Evolutionary conservation across 2,329 filamentous ascomycete species (phyloP), one percentile per base, ranked within the genome.

Genomic region (Hypoxylon sp.): DNA sequence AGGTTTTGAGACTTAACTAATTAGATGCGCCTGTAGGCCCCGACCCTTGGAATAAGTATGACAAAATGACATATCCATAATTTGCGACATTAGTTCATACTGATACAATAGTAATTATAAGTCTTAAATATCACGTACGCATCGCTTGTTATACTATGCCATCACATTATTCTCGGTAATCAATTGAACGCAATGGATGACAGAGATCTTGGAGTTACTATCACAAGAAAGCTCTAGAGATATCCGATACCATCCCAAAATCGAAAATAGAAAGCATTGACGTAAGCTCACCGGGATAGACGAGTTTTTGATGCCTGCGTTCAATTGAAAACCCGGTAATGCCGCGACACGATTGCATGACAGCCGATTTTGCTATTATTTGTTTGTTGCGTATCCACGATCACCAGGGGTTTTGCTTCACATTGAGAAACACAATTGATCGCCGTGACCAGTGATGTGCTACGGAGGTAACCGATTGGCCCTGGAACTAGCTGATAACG

Each of bases 401-500:
- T 67, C 54, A 63, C n/a, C 55, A 61, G 63, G 67, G 63, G 57
- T 31, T 54, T 47, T 48, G 54, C 65, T 63, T 68, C 65, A 65
- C 26, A 52, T 51, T 52, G 57, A 52, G 52, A 65, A 67, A 70
- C 53, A 58, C 17, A 31, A 31, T 26, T 11, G 14, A 55, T 42
- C 10, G 10, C 29, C 52, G 47, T 60, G 51, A 53, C 67, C 54
- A 59, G 35, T 59, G 17, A 58, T 31, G 54, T n/a, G 54, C 26
- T 31, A 33, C 53, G 56, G 52, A 62, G 54, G 48, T 58, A 70
- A 64, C 63, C 46, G 63, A 67, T 51, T 53, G 52, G 56, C 42
- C 60, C 64, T 63, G 58, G 63, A 67, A 71, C 68, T 71, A 69
- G 56, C 35, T 57, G 46, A 47, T 53, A 65, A 37, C 42, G 73